Conservation (phyloP, 2,329 filamentous ascomycete genomes). For the Arthroderma sp. region DNA sequence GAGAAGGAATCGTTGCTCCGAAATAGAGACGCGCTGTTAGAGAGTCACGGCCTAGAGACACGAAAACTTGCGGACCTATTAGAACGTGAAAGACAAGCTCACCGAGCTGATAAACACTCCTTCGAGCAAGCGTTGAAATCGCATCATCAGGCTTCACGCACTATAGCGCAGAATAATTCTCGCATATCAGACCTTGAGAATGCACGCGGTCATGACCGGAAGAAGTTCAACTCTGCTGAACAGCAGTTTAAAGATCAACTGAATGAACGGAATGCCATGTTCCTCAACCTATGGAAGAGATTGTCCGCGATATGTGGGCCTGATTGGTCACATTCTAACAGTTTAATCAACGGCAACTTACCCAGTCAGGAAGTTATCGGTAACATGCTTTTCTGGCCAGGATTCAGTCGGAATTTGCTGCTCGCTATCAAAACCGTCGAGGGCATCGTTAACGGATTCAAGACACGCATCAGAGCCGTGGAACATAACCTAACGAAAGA, state of each 20-base stretch:
- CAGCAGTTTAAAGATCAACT: constrained; percentile 74
- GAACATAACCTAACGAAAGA: constrained; percentile 85
- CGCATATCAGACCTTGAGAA: constrained; percentile 77
- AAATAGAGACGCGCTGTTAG: constrained; percentile 75
- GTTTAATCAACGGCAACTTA: constrained; percentile 74
- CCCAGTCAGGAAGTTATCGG: constrained; percentile 76
- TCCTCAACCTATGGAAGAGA: constrained; percentile 81
- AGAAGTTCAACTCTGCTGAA: constrained; percentile 63
- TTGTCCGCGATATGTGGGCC: constrained; percentile 73
- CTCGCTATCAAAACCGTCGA: constrained; percentile 81
- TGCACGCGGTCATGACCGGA: constrained; percentile 63
- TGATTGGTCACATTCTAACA: constrained; percentile 85
- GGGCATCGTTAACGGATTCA: constrained; percentile 62
- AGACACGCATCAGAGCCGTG: constrained; percentile 65
- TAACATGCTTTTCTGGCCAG: constrained; percentile 60
- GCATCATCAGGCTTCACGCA: constrained; percentile 74
- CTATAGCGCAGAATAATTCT: constrained; percentile 70
- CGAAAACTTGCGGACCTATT: constrained; percentile 74
- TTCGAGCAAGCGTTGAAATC: constrained; percentile 82
- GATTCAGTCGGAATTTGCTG: constrained; percentile 81
- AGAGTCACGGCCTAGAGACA: constrained; percentile 76
- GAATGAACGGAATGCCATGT: constrained; percentile 72
- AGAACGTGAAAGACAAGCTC: constrained; percentile 75
- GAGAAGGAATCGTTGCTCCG: constrained; percentile 87
- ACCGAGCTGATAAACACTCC: constrained; percentile 73